Evolutionary conservation across 2,329 filamentous ascomycete genomes (phyloP).

Genomic region (Fusarium anguioides): DNA sequence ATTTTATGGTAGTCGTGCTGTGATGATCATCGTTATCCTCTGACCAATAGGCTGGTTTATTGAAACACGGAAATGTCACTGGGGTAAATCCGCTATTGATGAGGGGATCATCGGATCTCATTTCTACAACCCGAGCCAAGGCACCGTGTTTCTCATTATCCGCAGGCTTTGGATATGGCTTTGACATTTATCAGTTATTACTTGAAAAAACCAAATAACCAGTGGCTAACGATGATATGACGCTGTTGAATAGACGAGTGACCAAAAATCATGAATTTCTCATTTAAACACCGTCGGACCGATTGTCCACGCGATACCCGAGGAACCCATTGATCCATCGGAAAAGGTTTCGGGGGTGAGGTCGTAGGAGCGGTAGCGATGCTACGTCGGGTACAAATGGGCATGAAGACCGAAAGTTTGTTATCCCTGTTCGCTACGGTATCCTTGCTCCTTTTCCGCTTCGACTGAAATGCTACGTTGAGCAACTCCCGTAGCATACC

Average conservation of each 20-base stretch:
- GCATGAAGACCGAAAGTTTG: background rate
- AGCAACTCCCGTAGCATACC: background rate
- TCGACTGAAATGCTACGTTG: background rate
- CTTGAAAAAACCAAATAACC: fast-evolving
- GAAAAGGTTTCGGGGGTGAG: background rate
- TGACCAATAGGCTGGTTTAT: background rate
- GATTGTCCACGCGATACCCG: background rate
- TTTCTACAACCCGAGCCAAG: background rate
- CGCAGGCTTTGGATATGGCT: fast-evolving
- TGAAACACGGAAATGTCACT: background rate
- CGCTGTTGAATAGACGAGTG: background rate
- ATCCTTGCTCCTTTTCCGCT: background rate
- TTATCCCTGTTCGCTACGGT: background rate
- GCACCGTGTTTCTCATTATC: background rate
- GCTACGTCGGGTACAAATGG: background rate
- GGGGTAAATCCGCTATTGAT: background rate
- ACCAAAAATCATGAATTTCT: background rate
- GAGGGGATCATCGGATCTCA: background rate
- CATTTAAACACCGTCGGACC: background rate
- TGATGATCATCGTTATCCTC: too few species aligned
- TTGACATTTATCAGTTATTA: too few species aligned
- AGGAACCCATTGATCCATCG: background rate
- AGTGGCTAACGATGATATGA: fast-evolving
- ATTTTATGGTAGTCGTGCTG: background rate
- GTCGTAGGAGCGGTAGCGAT: too few species aligned